phyloP scores from a whole-genome alignment of 164 flowering plant species.

The Saururus chinensis region DNA sequence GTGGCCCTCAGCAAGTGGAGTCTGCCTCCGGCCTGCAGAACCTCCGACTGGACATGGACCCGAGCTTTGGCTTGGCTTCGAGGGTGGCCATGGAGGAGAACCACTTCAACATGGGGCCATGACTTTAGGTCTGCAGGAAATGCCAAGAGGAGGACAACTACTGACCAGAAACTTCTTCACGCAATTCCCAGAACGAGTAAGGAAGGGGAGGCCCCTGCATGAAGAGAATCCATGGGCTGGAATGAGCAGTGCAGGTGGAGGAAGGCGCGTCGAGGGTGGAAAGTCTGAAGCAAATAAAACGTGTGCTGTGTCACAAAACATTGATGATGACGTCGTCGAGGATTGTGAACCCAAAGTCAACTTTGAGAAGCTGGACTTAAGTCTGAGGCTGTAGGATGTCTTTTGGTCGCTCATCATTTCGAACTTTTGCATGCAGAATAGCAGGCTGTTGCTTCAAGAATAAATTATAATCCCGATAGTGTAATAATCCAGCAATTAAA shows the following conservation, averaged over 20 bases:
- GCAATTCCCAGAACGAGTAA: neutral
- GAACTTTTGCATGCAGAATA: too few species aligned
- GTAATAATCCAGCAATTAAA: too few species aligned
- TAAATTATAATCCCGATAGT: neutral
- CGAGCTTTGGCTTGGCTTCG: neutral
- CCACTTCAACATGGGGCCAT: neutral
- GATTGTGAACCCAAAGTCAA: neutral
- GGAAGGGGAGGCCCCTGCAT: neutral
- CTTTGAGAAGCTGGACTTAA: neutral
- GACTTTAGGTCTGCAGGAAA: neutral
- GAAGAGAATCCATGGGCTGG: neutral
- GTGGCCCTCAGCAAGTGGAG: neutral
- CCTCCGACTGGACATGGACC: neutral
- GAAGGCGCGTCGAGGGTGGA: too few species aligned
- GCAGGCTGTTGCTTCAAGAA: too few species aligned
- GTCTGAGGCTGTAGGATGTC: neutral
- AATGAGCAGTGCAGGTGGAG: neutral
- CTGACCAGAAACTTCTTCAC: neutral
- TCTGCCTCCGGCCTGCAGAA: too few species aligned
- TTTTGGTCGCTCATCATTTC: neutral
- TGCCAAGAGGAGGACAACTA: neutral
- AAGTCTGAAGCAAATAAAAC: neutral
- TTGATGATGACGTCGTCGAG: neutral
- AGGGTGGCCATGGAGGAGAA: neutral
- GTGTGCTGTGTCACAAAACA: neutral